Evolutionary conservation across 257 asterid species (phyloP), one percentile per base, ranked within the genome.

Genomic region (Solanum rostratum): DNA sequence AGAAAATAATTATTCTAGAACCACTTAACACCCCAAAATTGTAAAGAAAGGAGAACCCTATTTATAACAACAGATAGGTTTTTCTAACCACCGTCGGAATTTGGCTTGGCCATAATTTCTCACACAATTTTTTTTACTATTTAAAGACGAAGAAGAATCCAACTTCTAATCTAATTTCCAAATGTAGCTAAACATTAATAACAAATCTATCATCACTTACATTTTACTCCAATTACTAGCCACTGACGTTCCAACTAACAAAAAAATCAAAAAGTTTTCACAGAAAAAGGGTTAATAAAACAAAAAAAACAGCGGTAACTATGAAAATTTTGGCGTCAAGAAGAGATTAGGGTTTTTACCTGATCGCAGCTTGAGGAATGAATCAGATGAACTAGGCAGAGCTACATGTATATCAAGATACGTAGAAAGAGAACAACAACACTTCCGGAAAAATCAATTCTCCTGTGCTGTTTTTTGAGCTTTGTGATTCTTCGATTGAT

Each of bases 341-440:
- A 63, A 39, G 57, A 37, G 7, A 63, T 63, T 82, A 82, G 85
- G 85, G 85, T 63, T 82, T 76, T 63, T 82, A 82, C 85, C 85
- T 82, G 60, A 63, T 82, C 49, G 43, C 45, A 46, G 29, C 20
- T 68, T 10, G 54, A 82, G 84, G 54, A 82, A 60, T 46, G 16
- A 62, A 45, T 18, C 81, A 46, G 16, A 46, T 74, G 39, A 46
- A 19, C 43, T 14, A 76, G 43, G 20, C 46, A 78, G 15, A 49
- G 27, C 82, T 78, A 50, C 82, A 78, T 78, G 45, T 50, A 78
- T 27, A 49, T 46, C 20, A 11, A 65, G 7, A 15, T 15, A 65
- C 3, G 43, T 30, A 4, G 8, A 41, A 41, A 70, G 33, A 71
- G 20, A 71, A 43, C 37, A 15, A 22, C 3, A 41, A 43, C 80